These are phyloP conservation scores for Craspedostauros australis DNA, from an alignment of 108 stramenopile genomes.

Conservation along the genomic window DNA sequence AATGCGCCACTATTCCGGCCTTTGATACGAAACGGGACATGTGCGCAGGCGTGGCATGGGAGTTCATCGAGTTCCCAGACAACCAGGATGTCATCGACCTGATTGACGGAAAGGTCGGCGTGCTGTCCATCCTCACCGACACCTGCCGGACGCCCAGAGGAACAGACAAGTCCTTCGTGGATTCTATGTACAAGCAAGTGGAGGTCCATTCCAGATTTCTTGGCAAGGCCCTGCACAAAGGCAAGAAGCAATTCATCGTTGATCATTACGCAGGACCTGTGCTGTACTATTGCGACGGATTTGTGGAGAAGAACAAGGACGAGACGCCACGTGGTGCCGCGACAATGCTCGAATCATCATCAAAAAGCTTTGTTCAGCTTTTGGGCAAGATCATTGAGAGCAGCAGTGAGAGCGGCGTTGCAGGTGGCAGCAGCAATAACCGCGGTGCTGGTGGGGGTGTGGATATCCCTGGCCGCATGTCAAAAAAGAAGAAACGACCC, in stretches of 20 bases:
- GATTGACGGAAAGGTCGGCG: not conserved
- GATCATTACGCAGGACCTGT: conserved; percentile 74
- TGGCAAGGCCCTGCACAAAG: too few relatives aligned
- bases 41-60: conserved; percentile 34
- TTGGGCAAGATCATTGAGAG: conserved; percentile 12
- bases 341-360: conserved; percentile 35
- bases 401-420: not conserved
- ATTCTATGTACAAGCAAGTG: conserved; percentile 31
- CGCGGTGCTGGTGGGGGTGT: not conserved
- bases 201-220: too few relatives aligned
- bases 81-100: conserved; percentile 32
- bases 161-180: conserved; percentile 35
- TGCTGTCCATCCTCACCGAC: not conserved
- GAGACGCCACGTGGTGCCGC: conserved; percentile 29
- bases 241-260: conserved; percentile 43
- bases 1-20: not conserved
- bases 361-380: conserved; percentile 13
- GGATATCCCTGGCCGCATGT: too few relatives aligned
- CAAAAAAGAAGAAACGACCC: not conserved
- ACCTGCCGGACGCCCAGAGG: conserved; percentile 18
- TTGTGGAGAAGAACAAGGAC: conserved; percentile 73
- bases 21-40: not conserved
- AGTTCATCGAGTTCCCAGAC: conserved; percentile 71
- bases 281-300: conserved; percentile 44
- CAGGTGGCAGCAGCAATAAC: not conserved